phyloP scores from a whole-genome alignment of 2,329 filamentous ascomycete genomes.

The Ascochyta lentis region DNA sequence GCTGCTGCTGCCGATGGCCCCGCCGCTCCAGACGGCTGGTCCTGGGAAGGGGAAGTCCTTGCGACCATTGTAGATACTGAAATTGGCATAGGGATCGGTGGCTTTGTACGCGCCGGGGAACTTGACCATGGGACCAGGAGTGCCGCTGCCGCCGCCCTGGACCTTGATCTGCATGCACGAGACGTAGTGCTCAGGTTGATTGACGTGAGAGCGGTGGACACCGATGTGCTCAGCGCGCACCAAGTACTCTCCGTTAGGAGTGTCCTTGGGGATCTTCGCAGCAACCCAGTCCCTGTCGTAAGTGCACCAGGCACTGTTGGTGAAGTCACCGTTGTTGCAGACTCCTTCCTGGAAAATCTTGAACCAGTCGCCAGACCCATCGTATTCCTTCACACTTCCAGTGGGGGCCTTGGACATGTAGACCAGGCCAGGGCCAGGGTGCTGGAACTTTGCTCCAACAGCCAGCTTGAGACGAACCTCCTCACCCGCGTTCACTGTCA shows the following conservation, averaged over 20 bases:
- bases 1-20: constrained; percentile 8
- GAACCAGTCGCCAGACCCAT: constrained; percentile 40
- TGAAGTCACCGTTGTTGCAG: constrained; percentile 28
- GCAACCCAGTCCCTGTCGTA: constrained; percentile 31
- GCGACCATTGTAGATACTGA: constrained; percentile 37
- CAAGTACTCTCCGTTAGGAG: constrained; percentile 54
- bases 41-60: constrained; percentile 28
- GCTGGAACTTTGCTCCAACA: constrained; percentile 31
- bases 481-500: constrained; percentile 31
- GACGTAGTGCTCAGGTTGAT: constrained; percentile 52
- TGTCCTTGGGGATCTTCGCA: constrained; percentile 48
- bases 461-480: constrained; percentile 29
- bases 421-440: constrained; percentile 33
- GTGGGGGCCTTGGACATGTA: constrained; percentile 40
- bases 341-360: constrained; percentile 37
- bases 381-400: constrained; percentile 22
- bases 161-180: constrained; percentile 54
- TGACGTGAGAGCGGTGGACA: constrained; percentile 33
- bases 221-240: constrained; percentile 55
- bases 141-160: constrained; percentile 41
- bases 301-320: constrained; percentile 30
- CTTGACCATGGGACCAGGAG: constrained; percentile 45
- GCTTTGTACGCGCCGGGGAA: constrained; percentile 48
- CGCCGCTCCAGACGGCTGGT: constrained; percentile 24
- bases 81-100: constrained; percentile 32